These are phyloP conservation scores for Chrysoporthe cubensis DNA, from an alignment of 2,329 filamentous ascomycete species.

Conservation along the genomic window DNA sequence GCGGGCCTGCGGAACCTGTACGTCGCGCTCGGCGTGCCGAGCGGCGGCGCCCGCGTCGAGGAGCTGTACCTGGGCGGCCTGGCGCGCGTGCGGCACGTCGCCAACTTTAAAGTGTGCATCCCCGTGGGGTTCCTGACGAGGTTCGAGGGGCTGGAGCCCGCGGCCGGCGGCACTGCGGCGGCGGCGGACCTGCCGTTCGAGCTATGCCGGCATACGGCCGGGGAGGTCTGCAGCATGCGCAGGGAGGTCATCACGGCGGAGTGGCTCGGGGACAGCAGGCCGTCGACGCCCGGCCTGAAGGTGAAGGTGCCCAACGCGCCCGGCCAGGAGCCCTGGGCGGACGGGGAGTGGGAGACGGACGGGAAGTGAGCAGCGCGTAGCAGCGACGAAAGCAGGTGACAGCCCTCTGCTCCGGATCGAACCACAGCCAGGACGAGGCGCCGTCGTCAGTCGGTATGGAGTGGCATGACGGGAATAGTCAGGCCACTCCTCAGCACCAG, in stretches of 20 bases:
- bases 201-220: slow-evolving; percentile 27
- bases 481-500: too few relatives aligned
- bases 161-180: neutral
- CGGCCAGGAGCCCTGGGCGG: slow-evolving; percentile 2
- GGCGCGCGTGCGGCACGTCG: slow-evolving; percentile 15
- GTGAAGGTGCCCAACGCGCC: slow-evolving; percentile 21
- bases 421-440: too few relatives aligned
- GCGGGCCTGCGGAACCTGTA: slow-evolving; percentile 25
- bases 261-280: slow-evolving; percentile 26
- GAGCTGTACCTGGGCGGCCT: slow-evolving; percentile 23
- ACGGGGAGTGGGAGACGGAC: neutral
- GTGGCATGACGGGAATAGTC: too few relatives aligned
- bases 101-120: slow-evolving; percentile 28
- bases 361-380: neutral
- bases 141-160: slow-evolving; percentile 13
- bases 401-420: too few relatives aligned
- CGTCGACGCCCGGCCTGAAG: slow-evolving; percentile 20
- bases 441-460: too few relatives aligned
- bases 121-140: slow-evolving; percentile 25
- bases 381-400: neutral
- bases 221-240: slow-evolving; percentile 26
- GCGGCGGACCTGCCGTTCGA: slow-evolving; percentile 6
- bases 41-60: slow-evolving; percentile 20
- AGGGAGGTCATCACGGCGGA: slow-evolving; percentile 27
- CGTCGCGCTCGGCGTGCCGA: slow-evolving; percentile 25